Base-by-base conservation (phyloP, 2,329 filamentous ascomycete genomes). In the Helminthosporium solani region DNA sequence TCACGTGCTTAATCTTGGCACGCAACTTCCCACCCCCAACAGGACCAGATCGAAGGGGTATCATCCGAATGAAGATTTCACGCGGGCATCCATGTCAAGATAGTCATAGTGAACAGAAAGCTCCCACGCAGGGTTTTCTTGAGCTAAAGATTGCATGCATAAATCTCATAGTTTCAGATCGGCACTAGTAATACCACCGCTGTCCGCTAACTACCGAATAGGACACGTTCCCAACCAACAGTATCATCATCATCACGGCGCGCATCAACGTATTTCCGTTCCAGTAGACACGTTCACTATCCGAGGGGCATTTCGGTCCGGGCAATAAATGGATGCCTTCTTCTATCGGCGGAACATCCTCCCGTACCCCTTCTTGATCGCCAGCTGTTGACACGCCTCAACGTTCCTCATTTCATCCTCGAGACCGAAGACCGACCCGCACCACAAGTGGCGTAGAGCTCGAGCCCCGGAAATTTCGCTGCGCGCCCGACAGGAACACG, bases 311-410 rank as follows among this genome's bases (percentile, higher is more conserved):
- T 43, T 39, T 48, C 54, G 46, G 40, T 41, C 20, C 35, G 16
- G 55, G 51, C 50, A 35, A 44, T 54, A 66, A 56, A 73, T 75
- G 68, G 63, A 74, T 74, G 71, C 68, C 70, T 68, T 63, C 66
- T 53, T 65, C 66, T 52, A 54, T 66, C 52, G 63, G 58, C 60
- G 60, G 70, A 49, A 62, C 65, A 50, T 54, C 46, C 15, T 37
- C 46, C 45, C 35, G 60, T 46, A 47, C 53, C 16, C 49, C 48
- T 33, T 50, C 54, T n/a, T 47, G 49, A 25, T 46, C 50, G 23
- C 46, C 44, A 9, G 41, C 49, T 42, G 15, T 46, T 53, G 43
- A 54, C 30, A 42, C 45, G 30, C 46, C 41, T 21, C 43, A 28
- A 33, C 33, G 53, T 38, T 47, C 59, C n/a, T 45, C 52, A 38